Percentiles rank a stretch among this genome's conserved stretches.
Evolutionary conservation across 495 filamentous ascomycete species (phyloP).

Genomic region (Penicillium verhagenii): DNA sequence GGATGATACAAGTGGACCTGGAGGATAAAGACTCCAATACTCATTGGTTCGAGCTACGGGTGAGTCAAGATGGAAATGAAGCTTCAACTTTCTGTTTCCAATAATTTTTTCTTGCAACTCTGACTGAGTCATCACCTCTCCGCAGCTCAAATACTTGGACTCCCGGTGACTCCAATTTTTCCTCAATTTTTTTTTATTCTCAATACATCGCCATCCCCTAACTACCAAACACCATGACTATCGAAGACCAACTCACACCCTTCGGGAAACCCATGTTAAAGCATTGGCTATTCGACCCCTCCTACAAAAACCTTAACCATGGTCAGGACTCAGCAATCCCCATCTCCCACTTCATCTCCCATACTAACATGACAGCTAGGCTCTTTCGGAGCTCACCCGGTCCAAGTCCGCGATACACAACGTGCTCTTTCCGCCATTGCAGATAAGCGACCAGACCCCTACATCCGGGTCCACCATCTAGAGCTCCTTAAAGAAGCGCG

Average conservation of each 20-base stretch:
- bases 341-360: neutral
- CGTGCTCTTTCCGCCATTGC: slow-evolving; percentile 54
- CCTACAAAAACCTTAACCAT: slow-evolving; percentile 77
- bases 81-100: neutral
- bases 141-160: neutral
- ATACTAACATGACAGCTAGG: slow-evolving; percentile 43
- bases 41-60: neutral
- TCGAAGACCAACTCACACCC: slow-evolving; percentile 19
- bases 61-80: neutral
- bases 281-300: slow-evolving; percentile 68
- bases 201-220: neutral
- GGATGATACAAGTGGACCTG: neutral
- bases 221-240: neutral
- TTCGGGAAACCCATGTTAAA: slow-evolving; percentile 63
- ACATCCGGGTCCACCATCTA: slow-evolving; percentile 64
- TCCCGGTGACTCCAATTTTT: neutral
- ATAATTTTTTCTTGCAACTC: neutral
- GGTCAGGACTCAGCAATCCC: slow-evolving; percentile 55
- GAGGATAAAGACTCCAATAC: neutral
- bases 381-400: slow-evolving; percentile 77
- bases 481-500: slow-evolving; percentile 62
- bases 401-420: slow-evolving; percentile 54
- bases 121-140: neutral
- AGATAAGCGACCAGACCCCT: slow-evolving; percentile 69
- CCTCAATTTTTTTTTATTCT: too few species aligned